A percentile compares a stretch with the other conserved stretches of the same genome.
These are phyloP conservation scores for Hypoxylon sp. DNA, from an alignment of 2,329 filamentous ascomycete species.

Conservation along the genomic window DNA sequence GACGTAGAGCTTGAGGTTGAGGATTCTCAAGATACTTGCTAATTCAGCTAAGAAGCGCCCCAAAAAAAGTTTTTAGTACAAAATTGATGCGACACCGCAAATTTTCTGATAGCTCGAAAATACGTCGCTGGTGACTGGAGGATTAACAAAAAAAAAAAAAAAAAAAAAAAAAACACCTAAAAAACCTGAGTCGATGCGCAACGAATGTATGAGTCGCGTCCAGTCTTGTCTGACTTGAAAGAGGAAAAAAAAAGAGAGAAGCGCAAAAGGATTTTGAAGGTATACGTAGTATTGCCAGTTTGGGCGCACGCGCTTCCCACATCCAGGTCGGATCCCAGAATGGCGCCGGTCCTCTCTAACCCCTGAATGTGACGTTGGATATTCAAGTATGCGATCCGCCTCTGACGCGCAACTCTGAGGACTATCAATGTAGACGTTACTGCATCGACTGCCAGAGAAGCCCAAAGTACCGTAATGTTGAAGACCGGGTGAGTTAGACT, in stretches of 20 bases:
- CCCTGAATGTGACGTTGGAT: slow-evolving; percentile 33
- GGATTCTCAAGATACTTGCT: slow-evolving; percentile 4
- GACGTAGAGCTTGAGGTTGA: too few relatives aligned
- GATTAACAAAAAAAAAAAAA: not conserved
- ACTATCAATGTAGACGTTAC: slow-evolving; percentile 9
- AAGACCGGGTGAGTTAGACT: slow-evolving; percentile 9
- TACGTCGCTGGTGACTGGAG: not conserved
- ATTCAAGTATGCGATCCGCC: slow-evolving; percentile 11
- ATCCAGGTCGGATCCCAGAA: slow-evolving; percentile 19
- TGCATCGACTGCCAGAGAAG: not conserved
- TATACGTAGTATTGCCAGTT: slow-evolving; percentile 22
- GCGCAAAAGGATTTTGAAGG: slow-evolving; percentile 15
- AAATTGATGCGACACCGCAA: not conserved
- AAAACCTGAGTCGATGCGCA: too few relatives aligned
- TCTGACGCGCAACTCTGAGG: slow-evolving; percentile 17
- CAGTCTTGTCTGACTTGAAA: slow-evolving; percentile 19
- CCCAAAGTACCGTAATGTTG: not conserved
- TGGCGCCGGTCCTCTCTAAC: slow-evolving; percentile 25
- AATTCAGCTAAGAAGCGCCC: slow-evolving; percentile 9
- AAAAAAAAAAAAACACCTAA: not conserved
- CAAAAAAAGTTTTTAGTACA: slow-evolving; percentile 3
- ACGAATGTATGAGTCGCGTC: slow-evolving; percentile 13
- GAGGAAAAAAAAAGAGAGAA: slow-evolving; percentile 12
- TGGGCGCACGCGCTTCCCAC: slow-evolving; percentile 29
- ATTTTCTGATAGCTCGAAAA: not conserved